Percentiles rank a stretch among this genome's conserved stretches.
These are phyloP conservation scores for Nowakowskiella sp. DNA, from an alignment of 192 early-diverging fungal genomes.

Conservation along the genomic window DNA sequence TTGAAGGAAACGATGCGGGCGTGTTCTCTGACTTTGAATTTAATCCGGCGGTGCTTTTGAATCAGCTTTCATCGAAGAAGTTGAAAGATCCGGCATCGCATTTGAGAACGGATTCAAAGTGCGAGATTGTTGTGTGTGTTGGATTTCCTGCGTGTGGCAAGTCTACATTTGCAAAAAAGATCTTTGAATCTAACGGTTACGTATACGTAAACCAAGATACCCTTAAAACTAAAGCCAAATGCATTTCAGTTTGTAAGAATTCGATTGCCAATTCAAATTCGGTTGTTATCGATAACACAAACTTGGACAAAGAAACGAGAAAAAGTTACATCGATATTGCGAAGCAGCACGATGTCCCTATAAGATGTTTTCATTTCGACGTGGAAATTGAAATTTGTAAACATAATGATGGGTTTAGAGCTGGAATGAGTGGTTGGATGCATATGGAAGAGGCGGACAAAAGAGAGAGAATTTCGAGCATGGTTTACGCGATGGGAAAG, in stretches of 20 bases:
- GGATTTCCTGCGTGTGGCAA: conserved; percentile 84
- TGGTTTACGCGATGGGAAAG: conserved; percentile 48
- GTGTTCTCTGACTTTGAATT: neutral
- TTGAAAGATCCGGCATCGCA: neutral
- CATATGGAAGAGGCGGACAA: conserved; percentile 8
- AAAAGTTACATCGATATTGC: conserved; percentile 59
- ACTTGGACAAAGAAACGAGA: conserved; percentile 55
- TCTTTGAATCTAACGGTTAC: conserved; percentile 58
- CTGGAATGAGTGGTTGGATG: conserved; percentile 10
- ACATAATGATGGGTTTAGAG: conserved; percentile 77
- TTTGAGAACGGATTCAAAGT: conserved; percentile 7
- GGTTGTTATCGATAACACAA: conserved; percentile 86
- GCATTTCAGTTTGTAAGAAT: conserved; percentile 45
- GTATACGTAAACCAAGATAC: conserved; percentile 77
- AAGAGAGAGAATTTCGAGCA: conserved; percentile 30
- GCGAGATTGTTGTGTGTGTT: conserved; percentile 66
- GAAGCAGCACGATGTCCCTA: conserved; percentile 34
- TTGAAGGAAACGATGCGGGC: conserved; percentile 23
- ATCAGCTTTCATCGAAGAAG: too few relatives aligned
- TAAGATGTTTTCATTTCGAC: conserved; percentile 56
- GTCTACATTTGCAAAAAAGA: conserved; percentile 57
- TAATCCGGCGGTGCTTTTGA: neutral
- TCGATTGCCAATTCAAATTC: conserved; percentile 42
- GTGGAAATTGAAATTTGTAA: conserved; percentile 45
- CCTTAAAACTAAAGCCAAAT: conserved; percentile 69